phyloP scores from a whole-genome alignment of 768 basidiomycete species.

The Porphyrellus cyaneotinctus region DNA sequence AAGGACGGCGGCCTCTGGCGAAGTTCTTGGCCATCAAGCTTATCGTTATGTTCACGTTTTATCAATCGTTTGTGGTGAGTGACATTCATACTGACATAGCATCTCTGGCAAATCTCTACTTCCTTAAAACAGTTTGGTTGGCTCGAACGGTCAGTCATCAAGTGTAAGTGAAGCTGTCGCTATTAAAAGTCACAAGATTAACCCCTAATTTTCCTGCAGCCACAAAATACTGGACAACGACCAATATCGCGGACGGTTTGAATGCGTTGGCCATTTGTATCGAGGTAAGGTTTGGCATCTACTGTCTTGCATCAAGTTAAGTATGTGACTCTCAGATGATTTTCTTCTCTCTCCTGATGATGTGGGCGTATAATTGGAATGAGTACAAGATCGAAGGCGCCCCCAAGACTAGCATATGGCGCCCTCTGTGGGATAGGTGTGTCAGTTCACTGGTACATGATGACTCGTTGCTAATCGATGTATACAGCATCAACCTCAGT shows the following conservation, averaged over 20 bases:
- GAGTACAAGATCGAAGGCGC: constrained; percentile 57
- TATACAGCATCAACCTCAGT: constrained; percentile 44
- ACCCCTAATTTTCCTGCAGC: constrained; percentile 30
- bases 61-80: constrained; percentile 73
- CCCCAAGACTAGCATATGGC: constrained; percentile 54
- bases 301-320: constrained; percentile 3
- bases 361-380: constrained; percentile 73
- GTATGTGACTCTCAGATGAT: constrained; percentile 58
- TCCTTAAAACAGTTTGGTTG: constrained; percentile 49
- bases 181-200: not conserved
- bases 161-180: constrained; percentile 37
- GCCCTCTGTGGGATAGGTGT: constrained; percentile 65
- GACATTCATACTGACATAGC: not conserved
- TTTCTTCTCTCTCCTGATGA: constrained; percentile 71
- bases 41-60: constrained; percentile 86
- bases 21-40: constrained; percentile 88
- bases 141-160: constrained; percentile 66
- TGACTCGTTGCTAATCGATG: constrained; percentile 2
- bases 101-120: not conserved
- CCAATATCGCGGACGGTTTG: constrained; percentile 81
- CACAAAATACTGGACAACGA: constrained; percentile 78
- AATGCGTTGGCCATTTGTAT: constrained; percentile 79
- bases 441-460: constrained; percentile 6
- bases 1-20: constrained; percentile 67
- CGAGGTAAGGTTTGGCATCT: constrained; percentile 49